Percentiles rank a stretch among this genome's conserved stretches.
phyloP scores from a whole-genome alignment of 352 stramenopile genomes.

The Globisporangium takayamanum region DNA sequence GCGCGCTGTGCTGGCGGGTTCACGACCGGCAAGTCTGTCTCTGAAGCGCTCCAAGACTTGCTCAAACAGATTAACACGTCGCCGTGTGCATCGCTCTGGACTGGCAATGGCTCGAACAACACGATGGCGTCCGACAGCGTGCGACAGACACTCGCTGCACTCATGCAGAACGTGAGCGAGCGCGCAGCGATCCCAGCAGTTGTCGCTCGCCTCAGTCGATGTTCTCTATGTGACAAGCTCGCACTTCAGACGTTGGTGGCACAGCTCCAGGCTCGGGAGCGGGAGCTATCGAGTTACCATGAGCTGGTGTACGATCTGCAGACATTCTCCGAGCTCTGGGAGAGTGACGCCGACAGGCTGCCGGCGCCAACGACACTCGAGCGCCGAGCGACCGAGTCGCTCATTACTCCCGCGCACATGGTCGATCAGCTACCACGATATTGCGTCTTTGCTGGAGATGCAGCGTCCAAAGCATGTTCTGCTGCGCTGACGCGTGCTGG shows the following conservation, averaged over 20 bases:
- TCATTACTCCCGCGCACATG: slow-evolving; percentile 33
- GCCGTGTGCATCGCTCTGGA: slow-evolving; percentile 1
- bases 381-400: slow-evolving; percentile 30
- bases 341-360: slow-evolving; percentile 18
- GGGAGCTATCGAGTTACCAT: not conserved
- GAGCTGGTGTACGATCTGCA: slow-evolving; percentile 45
- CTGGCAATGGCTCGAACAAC: not conserved
- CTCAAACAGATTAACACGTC: slow-evolving; percentile 21
- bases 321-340: slow-evolving; percentile 71
- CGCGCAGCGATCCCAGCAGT: slow-evolving; percentile 52
- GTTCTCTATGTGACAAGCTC: slow-evolving; percentile 28
- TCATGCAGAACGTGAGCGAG: slow-evolving; percentile 35
- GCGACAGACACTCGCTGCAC: slow-evolving; percentile 21
- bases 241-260: slow-evolving; percentile 34
- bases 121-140: not conserved
- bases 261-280: slow-evolving; percentile 12
- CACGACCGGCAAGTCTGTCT: slow-evolving; percentile 9
- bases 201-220: slow-evolving; percentile 47
- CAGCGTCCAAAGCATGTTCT: slow-evolving; percentile 3
- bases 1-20: slow-evolving; percentile 29
- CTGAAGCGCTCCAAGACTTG: slow-evolving; percentile 29
- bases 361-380: slow-evolving; percentile 31
- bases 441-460: slow-evolving; percentile 40
- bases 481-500: not conserved
- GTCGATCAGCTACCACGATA: slow-evolving; percentile 40